Conservation (phyloP, 192 early-diverging fungal genomes). For the Pecoramyces ruminantium region DNA sequence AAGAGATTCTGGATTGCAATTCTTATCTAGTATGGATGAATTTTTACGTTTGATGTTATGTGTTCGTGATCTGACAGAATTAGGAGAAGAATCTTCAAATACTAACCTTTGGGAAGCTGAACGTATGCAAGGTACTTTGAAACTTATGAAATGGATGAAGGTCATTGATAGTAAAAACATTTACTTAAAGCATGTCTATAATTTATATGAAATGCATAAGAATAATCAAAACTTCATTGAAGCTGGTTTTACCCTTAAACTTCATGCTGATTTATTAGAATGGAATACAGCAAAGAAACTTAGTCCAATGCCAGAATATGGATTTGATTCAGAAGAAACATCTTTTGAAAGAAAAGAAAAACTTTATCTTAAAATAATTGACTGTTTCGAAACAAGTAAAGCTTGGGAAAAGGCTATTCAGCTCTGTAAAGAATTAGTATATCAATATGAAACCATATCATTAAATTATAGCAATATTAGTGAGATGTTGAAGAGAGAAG, state of each 20-base stretch:
- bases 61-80: conserved; percentile 33
- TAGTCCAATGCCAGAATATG: conserved; percentile 28
- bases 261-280: conserved; percentile 44
- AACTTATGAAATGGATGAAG: conserved; percentile 45
- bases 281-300: conserved; percentile 35
- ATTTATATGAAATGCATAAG: conserved; percentile 36
- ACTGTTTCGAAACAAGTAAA: conserved; percentile 37
- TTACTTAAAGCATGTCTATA: conserved; percentile 51
- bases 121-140: conserved; percentile 34
- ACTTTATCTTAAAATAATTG: conserved; percentile 35
- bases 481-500: conserved; percentile 32
- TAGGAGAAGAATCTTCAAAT: conserved; percentile 15
- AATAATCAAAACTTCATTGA: conserved; percentile 35
- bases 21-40: conserved; percentile 23
- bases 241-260: conserved; percentile 44
- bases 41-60: conserved; percentile 30
- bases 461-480: conserved; percentile 34
- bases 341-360: conserved; percentile 46
- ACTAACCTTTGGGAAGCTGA: conserved; percentile 24
- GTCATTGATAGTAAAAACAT: conserved; percentile 34
- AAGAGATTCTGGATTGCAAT: conserved; percentile 4
- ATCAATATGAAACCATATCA: conserved; percentile 31
- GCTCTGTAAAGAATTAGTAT: conserved; percentile 38
- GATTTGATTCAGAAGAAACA: conserved; percentile 20
- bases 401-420: conserved; percentile 59